These are phyloP conservation scores for Meredithiella fracta DNA, from an alignment of 2,329 filamentous ascomycete species.

Conservation along the genomic window DNA sequence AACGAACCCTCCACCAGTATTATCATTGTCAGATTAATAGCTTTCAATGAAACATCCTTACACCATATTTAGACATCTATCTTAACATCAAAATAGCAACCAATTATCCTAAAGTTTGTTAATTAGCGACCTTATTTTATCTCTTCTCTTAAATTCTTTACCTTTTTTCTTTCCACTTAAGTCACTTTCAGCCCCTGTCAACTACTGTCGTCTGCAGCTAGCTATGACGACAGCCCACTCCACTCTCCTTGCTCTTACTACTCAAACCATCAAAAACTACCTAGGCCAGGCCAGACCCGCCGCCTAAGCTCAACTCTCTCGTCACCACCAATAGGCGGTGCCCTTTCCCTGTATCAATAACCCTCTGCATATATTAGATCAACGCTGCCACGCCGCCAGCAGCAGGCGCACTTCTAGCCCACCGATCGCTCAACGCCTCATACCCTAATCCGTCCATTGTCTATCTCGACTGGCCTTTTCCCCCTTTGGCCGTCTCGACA, in stretches of 20 bases:
- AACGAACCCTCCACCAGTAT: background rate
- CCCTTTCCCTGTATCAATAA: background rate
- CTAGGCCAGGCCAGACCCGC: background rate
- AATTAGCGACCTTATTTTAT: no score
- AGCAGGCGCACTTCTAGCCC: no score
- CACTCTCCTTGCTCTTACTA: background rate
- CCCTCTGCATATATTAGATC: background rate
- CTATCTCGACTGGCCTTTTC: no score
- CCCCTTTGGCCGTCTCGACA: no score
- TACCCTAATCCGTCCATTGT: background rate
- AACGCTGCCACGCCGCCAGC: background rate
- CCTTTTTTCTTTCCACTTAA: background rate
- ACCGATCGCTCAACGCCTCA: background rate
- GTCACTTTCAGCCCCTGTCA: background rate
- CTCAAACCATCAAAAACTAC: no score
- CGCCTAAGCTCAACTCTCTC: background rate
- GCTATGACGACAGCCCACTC: background rate
- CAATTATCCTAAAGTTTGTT: no score
- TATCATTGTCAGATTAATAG: background rate
- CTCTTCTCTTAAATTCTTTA: background rate
- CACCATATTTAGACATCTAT: no score
- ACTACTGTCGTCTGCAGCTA: background rate
- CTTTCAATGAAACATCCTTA: background rate
- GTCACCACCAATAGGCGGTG: background rate
- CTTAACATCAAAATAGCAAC: no score